Percentiles rank a stretch among this genome's conserved stretches.
Conservation (phyloP, 2,329 filamentous ascomycete genomes). For the Decorospora gaudefroyi region DNA sequence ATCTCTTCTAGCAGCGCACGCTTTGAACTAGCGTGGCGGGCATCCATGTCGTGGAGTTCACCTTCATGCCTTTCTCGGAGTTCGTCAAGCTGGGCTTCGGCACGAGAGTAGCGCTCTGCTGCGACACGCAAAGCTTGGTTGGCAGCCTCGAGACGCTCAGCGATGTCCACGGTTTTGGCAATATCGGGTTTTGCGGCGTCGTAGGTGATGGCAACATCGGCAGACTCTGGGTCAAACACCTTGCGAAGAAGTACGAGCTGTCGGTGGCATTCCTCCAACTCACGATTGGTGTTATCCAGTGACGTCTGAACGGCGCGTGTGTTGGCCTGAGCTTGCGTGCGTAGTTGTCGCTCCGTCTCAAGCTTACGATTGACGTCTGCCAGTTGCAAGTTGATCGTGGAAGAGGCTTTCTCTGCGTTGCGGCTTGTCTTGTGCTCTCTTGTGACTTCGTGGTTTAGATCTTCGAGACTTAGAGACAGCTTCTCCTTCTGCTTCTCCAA, state of each 20-base stretch:
- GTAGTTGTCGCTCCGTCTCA: conserved; percentile 86
- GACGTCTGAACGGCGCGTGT: conserved; percentile 78
- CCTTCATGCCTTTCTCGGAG: conserved; percentile 75
- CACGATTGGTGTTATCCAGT: conserved; percentile 77
- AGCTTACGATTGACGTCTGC: conserved; percentile 87
- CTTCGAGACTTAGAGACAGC: conserved; percentile 82
- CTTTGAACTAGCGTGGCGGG: conserved; percentile 64
- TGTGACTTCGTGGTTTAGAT: conserved; percentile 88
- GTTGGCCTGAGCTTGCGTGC: conserved; percentile 82
- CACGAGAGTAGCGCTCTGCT: conserved; percentile 76
- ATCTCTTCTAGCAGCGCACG: conserved; percentile 85
- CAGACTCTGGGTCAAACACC: conserved; percentile 78
- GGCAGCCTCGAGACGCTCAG: conserved; percentile 83
- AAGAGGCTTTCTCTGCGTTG: conserved; percentile 86
- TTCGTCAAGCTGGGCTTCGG: conserved; percentile 80
- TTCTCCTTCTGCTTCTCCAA: conserved; percentile 96
- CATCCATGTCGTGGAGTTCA: conserved; percentile 68
- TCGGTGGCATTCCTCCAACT: conserved; percentile 77
- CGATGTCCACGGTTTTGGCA: conserved; percentile 70
- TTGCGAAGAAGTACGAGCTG: conserved; percentile 83
- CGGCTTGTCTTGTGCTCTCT: conserved; percentile 87
- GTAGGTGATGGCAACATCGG: conserved; percentile 68
- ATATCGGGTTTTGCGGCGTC: conserved; percentile 72
- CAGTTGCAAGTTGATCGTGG: conserved; percentile 77
- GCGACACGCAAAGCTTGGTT: conserved; percentile 86